Evolutionary conservation across 768 basidiomycete species (phyloP).

Genomic region (Cyclocybe aegerita): DNA sequence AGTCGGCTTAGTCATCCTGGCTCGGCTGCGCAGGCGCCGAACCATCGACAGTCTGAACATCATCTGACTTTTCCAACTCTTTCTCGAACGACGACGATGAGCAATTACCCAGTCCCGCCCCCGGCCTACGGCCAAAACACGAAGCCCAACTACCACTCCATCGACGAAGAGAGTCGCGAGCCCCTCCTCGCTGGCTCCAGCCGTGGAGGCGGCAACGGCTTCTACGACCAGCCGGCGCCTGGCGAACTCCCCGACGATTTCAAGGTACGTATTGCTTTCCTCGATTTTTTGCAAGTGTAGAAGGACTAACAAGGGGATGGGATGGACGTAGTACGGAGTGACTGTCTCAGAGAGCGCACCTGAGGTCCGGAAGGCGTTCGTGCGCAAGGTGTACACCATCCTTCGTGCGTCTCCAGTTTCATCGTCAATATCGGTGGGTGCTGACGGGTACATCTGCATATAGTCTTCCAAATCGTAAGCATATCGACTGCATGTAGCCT

Average conservation of each 20-base stretch:
- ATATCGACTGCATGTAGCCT: not conserved
- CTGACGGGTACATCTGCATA: slow-evolving; percentile 3
- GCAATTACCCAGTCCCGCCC: slow-evolving; percentile 59
- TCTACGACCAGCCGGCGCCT: slow-evolving; percentile 70
- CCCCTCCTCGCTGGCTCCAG: slow-evolving; percentile 60
- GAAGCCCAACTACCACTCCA: slow-evolving; percentile 28
- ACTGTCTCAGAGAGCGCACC: slow-evolving; percentile 74
- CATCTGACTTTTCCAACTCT: slow-evolving; percentile 10
- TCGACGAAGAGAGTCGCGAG: slow-evolving; percentile 38
- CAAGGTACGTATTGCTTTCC: slow-evolving; percentile 53
- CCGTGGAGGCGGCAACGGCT: slow-evolving; percentile 45
- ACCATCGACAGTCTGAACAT: slow-evolving; percentile 3
- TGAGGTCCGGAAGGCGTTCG: slow-evolving; percentile 82
- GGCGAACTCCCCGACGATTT: slow-evolving; percentile 92
- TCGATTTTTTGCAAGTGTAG: not conserved
- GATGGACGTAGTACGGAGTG: slow-evolving; percentile 63
- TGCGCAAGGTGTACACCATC: slow-evolving; percentile 90
- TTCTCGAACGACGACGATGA: slow-evolving; percentile 47
- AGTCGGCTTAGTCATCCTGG: not conserved
- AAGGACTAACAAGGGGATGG: not conserved
- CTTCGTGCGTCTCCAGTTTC: slow-evolving; percentile 58
- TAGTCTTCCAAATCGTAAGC: slow-evolving; percentile 74
- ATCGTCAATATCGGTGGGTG: not conserved
- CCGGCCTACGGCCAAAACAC: slow-evolving; percentile 54
- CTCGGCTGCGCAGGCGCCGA: not conserved